A percentile compares a stretch with the other conserved stretches of the same genome.
Evolutionary conservation across 2,329 filamentous ascomycete species (phyloP).

Genomic region (Penicillium sp.): DNA sequence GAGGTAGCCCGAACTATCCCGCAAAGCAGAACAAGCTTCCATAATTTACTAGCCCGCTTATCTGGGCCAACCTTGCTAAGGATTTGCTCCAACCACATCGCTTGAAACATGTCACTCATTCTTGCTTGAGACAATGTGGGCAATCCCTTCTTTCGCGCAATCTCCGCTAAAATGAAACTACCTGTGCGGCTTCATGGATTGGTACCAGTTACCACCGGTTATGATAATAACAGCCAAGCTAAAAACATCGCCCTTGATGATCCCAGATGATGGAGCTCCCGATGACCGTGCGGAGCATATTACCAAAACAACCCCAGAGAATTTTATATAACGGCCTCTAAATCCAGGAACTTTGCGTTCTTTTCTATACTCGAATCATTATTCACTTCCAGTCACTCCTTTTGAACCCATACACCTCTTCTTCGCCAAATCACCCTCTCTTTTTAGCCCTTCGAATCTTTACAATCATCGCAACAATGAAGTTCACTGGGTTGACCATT

Average conservation of each 20-base stretch:
- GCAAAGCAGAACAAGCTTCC: neutral
- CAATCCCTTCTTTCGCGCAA: conserved; percentile 11
- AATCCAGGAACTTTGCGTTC: neutral
- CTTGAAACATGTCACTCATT: neutral
- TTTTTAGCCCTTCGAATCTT: conserved; percentile 14
- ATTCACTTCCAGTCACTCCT: conserved; percentile 25
- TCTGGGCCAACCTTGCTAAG: neutral
- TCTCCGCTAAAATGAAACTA: conserved; percentile 2
- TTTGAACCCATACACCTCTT: conserved; percentile 8
- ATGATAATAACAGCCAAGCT: conserved; percentile 1
- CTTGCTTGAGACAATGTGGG: conserved; percentile 16
- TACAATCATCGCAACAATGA: conserved; percentile 29
- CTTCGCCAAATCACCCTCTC: conserved; percentile 25
- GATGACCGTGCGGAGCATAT: conserved; percentile 10
- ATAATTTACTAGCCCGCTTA: neutral
- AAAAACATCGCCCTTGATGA: conserved; percentile 13
- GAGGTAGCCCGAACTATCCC: neutral
- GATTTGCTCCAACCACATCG: neutral
- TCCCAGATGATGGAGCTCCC: conserved; percentile 15
- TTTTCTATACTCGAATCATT: conserved; percentile 19
- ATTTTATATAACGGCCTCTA: conserved; percentile 25
- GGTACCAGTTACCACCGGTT: conserved; percentile 8
- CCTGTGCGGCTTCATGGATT: conserved; percentile 1
- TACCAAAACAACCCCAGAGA: conserved; percentile 9
- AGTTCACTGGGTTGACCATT: conserved; percentile 36